A percentile compares a stretch with the other conserved stretches of the same genome.
These are phyloP conservation scores for Trichoderma reesei DNA, from an alignment of 495 filamentous ascomycete species.

Conservation along the genomic window DNA sequence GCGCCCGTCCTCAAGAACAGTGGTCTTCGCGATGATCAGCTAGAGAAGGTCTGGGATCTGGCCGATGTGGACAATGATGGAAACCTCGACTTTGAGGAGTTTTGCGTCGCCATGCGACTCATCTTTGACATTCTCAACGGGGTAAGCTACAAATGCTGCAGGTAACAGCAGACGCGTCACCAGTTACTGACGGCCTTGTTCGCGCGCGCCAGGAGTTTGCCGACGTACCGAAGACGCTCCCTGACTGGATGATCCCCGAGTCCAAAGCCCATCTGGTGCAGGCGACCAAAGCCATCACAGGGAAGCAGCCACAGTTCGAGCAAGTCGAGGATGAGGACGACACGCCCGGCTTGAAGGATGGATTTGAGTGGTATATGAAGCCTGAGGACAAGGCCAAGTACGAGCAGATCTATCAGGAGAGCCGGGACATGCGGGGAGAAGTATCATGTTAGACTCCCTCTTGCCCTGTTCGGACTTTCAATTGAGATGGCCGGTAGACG, in stretches of 20 bases:
- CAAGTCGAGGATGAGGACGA: conserved; percentile 67
- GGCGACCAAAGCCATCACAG: conserved; percentile 71
- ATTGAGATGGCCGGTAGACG: background rate
- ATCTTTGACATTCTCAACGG: conserved; percentile 97
- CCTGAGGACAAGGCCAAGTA: conserved; percentile 85
- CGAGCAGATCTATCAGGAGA: conserved; percentile 88
- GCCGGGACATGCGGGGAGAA: conserved; percentile 74
- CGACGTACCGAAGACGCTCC: conserved; percentile 72
- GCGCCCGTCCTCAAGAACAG: conserved; percentile 94
- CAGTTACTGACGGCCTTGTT: conserved; percentile 11
- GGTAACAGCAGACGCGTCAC: background rate
- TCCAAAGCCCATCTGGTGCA: conserved; percentile 94
- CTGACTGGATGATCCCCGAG: conserved; percentile 94
- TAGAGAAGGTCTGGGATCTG: conserved; percentile 95
- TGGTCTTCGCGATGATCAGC: conserved; percentile 83
- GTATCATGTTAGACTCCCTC: conserved; percentile 54
- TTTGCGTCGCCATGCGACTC: conserved; percentile 95
- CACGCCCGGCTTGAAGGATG: conserved; percentile 75
- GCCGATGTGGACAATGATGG: conserved; percentile 95
- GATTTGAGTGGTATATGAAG: conserved; percentile 99
- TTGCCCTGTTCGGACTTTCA: background rate
- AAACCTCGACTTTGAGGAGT: conserved; percentile 96
- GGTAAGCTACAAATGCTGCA: conserved; percentile 32
- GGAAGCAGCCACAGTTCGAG: conserved; percentile 69
- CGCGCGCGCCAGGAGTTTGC: conserved; percentile 60